Percentiles rank a stretch among this genome's conserved stretches.
Conservation (phyloP, 192 early-diverging fungal genomes). For the Backusella macrospora region DNA sequence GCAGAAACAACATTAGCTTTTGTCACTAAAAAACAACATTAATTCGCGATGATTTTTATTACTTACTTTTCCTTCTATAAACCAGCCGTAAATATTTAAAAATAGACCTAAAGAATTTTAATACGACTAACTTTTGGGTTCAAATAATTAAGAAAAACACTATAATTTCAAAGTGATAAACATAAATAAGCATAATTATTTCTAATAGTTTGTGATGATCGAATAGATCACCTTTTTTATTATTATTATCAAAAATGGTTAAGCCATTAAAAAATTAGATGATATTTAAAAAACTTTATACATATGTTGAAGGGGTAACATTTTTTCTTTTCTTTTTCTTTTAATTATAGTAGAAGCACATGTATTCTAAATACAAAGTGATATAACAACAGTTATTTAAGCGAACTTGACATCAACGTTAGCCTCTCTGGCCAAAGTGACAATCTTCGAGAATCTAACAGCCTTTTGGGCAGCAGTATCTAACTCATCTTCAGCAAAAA, state of each 20-base stretch:
- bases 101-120: too few species aligned
- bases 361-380: conserved; percentile 6
- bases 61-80: too few species aligned
- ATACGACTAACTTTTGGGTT: too few species aligned
- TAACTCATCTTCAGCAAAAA: conserved; percentile 92
- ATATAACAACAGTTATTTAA: conserved; percentile 1
- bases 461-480: conserved; percentile 92
- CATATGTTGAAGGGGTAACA: background rate
- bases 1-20: too few species aligned
- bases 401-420: conserved; percentile 74
- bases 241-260: background rate
- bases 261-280: background rate
- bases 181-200: too few species aligned
- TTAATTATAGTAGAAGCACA: background rate
- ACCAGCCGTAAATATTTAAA: too few species aligned
- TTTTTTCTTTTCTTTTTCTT: background rate
- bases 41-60: too few species aligned
- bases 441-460: conserved; percentile 84
- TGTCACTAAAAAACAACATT: too few species aligned
- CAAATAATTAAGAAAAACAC: too few species aligned
- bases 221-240: background rate
- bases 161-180: too few species aligned
- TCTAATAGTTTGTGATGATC: background rate
- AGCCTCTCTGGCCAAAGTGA: conserved; percentile 74
- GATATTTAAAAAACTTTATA: background rate